A percentile compares a stretch with the other conserved stretches of the same genome.
Evolutionary conservation across 1,139 yeast species (phyloP).

Genomic region (Debaryomycetaceae sp.): DNA sequence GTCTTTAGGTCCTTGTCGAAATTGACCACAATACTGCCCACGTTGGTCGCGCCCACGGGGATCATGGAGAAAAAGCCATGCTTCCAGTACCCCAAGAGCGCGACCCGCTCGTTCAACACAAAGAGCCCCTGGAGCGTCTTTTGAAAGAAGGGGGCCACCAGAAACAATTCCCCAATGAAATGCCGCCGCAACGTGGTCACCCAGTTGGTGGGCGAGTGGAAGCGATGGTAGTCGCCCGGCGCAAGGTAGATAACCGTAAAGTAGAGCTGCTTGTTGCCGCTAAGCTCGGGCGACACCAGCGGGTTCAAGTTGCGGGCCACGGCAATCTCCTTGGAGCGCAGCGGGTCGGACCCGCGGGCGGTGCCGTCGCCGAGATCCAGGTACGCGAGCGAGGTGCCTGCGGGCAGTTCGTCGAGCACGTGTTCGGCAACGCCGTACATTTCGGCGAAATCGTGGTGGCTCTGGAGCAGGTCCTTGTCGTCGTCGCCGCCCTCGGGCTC

Average conservation of each 20-base stretch:
- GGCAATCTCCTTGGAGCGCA: slow-evolving; percentile 28
- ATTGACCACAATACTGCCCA: slow-evolving; percentile 85
- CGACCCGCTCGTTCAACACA: slow-evolving; percentile 90
- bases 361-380: slow-evolving; percentile 52
- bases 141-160: slow-evolving; percentile 96
- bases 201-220: slow-evolving; percentile 96
- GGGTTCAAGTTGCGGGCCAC: slow-evolving; percentile 30
- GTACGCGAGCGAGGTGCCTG: slow-evolving; percentile 29
- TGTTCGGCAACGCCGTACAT: slow-evolving; percentile 66
- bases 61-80: slow-evolving; percentile 98
- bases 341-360: slow-evolving; percentile 20
- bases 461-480: slow-evolving; percentile 26
- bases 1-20: slow-evolving; percentile 89
- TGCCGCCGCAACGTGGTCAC: slow-evolving; percentile 89
- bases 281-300: slow-evolving; percentile 11
- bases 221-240: slow-evolving; percentile 97
- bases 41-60: slow-evolving; percentile 98
- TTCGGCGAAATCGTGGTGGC: slow-evolving; percentile 71
- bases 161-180: slow-evolving; percentile 89
- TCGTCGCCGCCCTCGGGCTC: slow-evolving; percentile 24
- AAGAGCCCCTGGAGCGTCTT: slow-evolving; percentile 76
- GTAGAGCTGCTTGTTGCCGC: slow-evolving; percentile 50
- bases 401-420: slow-evolving; percentile 48
- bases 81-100: slow-evolving; percentile 91
- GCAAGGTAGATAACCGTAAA: slow-evolving; percentile 92